Evolutionary conservation across 2,329 filamentous ascomycete genomes (phyloP), one percentile per base, ranked within the genome.

Genomic region (Macrophomina tecta): DNA sequence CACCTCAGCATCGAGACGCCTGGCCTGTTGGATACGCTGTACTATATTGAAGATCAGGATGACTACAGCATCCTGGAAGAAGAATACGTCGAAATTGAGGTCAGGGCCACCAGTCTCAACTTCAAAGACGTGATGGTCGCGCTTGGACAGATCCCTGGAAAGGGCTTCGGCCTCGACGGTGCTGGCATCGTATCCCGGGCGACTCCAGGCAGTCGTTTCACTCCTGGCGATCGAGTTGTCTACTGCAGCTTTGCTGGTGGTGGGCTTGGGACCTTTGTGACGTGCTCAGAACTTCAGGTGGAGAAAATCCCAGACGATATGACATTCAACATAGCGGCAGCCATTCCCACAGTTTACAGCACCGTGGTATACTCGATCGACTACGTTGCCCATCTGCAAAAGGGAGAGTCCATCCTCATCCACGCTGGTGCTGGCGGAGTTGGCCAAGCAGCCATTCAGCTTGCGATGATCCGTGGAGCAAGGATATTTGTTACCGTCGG

Each of bases 401-500:
- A 53, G 28, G 66, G 61, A 0, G 68, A 72, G 2, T 69, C 45
- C 3, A 69, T 79, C 16, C 70, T 80, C 11, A 76, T 79, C 38
- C 74, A 77, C 52, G 70, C 72, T 16, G 75, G 71, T 5, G 70
- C 71, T 16, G 75, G 74, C 9, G 73, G 69, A 30, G 69, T 77
- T 23, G 76, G 76, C 11, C 73, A 76, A 46, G 73, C 72, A 14
- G 72, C 71, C 6, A 73, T 77, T 30, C 55, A 69, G 11, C 53
- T 75, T 5, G 70, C 71, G 2, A 56, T 70, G 40, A 51, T 62
- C 32, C 55, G 72, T 9, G 73, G 72, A 6, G 73, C 72, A 16
- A 68, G 73, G 11, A 70, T 77, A 2, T 76, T 71, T 49, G 72
- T 69, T 1, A 77, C 76, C 23, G 75, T 72, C 2, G 71, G 73